These are phyloP conservation scores for Ambrosia hybrid DNA, from an alignment of 140 eudicot species.

Conservation along the genomic window DNA sequence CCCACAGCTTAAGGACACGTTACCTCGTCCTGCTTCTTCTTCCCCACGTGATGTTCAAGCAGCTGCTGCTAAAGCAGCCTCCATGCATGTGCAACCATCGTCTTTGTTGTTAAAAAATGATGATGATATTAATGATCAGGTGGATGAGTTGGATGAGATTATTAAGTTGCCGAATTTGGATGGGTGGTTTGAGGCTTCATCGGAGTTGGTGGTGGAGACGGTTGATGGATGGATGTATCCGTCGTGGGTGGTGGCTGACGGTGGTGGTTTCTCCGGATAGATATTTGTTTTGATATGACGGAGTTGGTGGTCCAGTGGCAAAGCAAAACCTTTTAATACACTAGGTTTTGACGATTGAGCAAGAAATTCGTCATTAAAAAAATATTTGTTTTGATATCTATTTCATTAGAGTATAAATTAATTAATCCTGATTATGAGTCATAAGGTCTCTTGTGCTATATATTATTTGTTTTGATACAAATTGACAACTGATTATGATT, in stretches of 20 bases:
- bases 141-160: slow-evolving; percentile 62
- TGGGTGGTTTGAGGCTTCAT: slow-evolving; percentile 45
- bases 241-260: slow-evolving; percentile 63
- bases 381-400: slow-evolving; percentile 12
- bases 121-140: not conserved
- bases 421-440: not conserved
- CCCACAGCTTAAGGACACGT: slow-evolving; percentile 51
- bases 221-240: slow-evolving; percentile 64
- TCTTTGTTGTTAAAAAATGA: not conserved
- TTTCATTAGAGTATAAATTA: not conserved
- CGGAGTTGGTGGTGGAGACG: slow-evolving; percentile 49
- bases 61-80: slow-evolving; percentile 79
- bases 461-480: not conserved
- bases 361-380: no score
- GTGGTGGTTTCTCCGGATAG: slow-evolving; percentile 33
- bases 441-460: not conserved
- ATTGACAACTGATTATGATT: not conserved
- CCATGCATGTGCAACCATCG: slow-evolving; percentile 43
- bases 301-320: no score
- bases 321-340: no score
- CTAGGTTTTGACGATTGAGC: no score
- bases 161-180: slow-evolving; percentile 78
- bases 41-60: slow-evolving; percentile 63
- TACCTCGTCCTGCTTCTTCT: slow-evolving; percentile 62
- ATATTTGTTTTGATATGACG: slow-evolving; percentile 12